Conservation (phyloP, 495 filamentous ascomycete genomes). For the Penicillium samsonianum region DNA sequence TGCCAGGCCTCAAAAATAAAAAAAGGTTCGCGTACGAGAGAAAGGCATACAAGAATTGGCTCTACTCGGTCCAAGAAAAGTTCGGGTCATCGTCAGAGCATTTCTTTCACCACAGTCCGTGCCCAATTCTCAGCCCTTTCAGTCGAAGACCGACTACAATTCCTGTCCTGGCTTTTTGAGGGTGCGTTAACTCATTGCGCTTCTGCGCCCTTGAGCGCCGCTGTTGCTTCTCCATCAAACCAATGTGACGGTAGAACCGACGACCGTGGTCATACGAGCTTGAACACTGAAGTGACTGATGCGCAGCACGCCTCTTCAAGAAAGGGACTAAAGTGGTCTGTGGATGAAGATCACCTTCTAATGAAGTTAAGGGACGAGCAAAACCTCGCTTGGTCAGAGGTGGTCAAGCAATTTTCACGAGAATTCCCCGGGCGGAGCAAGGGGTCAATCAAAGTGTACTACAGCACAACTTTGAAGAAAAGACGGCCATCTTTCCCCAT, state of each 20-base stretch:
- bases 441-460: conserved; percentile 1
- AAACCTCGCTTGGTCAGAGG: conserved; percentile 3
- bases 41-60: not conserved
- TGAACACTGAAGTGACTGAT: not conserved
- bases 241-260: not conserved
- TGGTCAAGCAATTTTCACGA: not conserved
- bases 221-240: not conserved
- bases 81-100: too few species aligned
- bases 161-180: conserved; percentile 3
- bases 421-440: conserved; percentile 1
- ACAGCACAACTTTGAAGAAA: conserved; percentile 1
- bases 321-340: not conserved
- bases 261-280: not conserved
- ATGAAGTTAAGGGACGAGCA: too few species aligned
- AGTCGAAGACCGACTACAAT: not conserved
- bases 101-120: not conserved
- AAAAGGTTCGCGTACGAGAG: not conserved
- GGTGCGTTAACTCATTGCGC: not conserved
- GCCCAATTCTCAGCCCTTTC: not conserved
- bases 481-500: not conserved
- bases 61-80: conserved; percentile 4
- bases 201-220: too few species aligned
- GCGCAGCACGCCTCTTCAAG: conserved; percentile 1
- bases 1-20: not conserved
- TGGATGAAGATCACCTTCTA: conserved; percentile 1